A percentile compares a stretch with the other conserved stretches of the same genome.
These are phyloP conservation scores for Pyrenula aspistea DNA, from an alignment of 495 filamentous ascomycete genomes.

Conservation along the genomic window DNA sequence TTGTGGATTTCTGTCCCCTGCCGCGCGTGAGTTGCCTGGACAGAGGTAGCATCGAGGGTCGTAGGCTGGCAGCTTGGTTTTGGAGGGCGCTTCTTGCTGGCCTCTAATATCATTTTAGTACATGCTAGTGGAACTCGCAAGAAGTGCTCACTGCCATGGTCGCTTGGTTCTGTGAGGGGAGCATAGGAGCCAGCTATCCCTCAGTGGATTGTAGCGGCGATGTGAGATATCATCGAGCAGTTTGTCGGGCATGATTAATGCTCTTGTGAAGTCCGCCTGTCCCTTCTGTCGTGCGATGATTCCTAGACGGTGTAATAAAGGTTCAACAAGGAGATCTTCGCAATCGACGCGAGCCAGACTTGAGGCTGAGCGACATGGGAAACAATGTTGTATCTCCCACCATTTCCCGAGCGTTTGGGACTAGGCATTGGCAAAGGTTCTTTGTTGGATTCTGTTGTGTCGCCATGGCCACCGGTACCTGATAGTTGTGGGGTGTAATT, in stretches of 20 bases:
- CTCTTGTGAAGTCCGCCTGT: no score
- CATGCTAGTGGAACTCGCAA: neutral
- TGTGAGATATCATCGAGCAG: slow-evolving; percentile 97
- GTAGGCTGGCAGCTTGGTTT: slow-evolving; percentile 64
- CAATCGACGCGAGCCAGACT: no score
- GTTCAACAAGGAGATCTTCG: no score
- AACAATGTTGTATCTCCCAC: no score
- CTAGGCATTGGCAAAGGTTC: no score
- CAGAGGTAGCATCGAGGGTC: slow-evolving; percentile 94
- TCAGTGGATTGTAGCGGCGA: slow-evolving; percentile 82
- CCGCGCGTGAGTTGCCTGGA: slow-evolving; percentile 83
- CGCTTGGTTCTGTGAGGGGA: slow-evolving; percentile 93
- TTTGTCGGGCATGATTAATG: slow-evolving; percentile 48
- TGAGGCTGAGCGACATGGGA: no score
- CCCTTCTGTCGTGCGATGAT: no score
- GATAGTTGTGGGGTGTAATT: no score
- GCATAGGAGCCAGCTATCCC: slow-evolving; percentile 81
- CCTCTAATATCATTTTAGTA: slow-evolving; percentile 42
- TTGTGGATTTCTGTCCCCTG: slow-evolving; percentile 76
- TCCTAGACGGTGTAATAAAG: no score
- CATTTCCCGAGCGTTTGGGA: no score
- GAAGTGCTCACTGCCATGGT: slow-evolving; percentile 79
- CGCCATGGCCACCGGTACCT: no score
- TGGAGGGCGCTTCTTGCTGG: slow-evolving; percentile 73
- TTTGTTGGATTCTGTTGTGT: no score